A percentile compares a stretch with the other conserved stretches of the same genome.
These are phyloP conservation scores for Spathaspora sp. DNA, from an alignment of 805 yeast species.

Conservation along the genomic window DNA sequence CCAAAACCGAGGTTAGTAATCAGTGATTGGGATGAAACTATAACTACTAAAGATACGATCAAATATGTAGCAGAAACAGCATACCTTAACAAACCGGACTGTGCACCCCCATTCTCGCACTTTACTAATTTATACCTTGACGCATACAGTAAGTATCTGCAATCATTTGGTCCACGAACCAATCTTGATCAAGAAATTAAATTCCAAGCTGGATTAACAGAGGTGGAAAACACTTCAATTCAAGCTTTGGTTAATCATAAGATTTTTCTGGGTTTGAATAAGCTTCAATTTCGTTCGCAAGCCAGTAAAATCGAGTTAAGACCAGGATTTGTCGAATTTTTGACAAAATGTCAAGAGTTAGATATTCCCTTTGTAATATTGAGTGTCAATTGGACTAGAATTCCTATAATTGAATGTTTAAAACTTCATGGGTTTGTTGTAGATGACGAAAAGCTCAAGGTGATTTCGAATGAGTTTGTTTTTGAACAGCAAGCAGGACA, in stretches of 20 bases:
- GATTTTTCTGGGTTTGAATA: slow-evolving; percentile 41
- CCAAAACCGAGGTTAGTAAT: slow-evolving; percentile 23
- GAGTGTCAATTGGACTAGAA: slow-evolving; percentile 62
- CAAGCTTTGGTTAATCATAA: slow-evolving; percentile 31
- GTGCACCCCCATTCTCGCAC: slow-evolving; percentile 36
- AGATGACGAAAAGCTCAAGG: slow-evolving; percentile 16
- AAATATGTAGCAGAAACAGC: slow-evolving; percentile 47
- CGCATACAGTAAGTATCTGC: slow-evolving; percentile 28
- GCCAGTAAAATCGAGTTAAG: slow-evolving; percentile 35
- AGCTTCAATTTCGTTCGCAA: slow-evolving; percentile 25
- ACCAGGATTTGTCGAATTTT: slow-evolving; percentile 36
- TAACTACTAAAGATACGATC: slow-evolving; percentile 55
- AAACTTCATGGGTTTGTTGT: slow-evolving; percentile 14
- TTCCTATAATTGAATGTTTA: slow-evolving; percentile 38
- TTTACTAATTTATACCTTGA: slow-evolving; percentile 41
- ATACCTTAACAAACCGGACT: slow-evolving; percentile 32
- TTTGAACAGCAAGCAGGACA: slow-evolving; percentile 13
- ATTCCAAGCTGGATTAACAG: slow-evolving; percentile 43
- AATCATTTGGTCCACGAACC: slow-evolving; percentile 24
- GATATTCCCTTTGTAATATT: slow-evolving; percentile 40
- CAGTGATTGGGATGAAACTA: slow-evolving; percentile 68
- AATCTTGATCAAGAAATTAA: slow-evolving; percentile 38
- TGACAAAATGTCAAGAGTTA: slow-evolving; percentile 14
- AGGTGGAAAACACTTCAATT: slow-evolving; percentile 49
- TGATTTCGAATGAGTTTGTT: slow-evolving; percentile 52